phyloP scores from a whole-genome alignment of 2,329 filamentous ascomycete species.

The Fusarium sarcochroum region DNA sequence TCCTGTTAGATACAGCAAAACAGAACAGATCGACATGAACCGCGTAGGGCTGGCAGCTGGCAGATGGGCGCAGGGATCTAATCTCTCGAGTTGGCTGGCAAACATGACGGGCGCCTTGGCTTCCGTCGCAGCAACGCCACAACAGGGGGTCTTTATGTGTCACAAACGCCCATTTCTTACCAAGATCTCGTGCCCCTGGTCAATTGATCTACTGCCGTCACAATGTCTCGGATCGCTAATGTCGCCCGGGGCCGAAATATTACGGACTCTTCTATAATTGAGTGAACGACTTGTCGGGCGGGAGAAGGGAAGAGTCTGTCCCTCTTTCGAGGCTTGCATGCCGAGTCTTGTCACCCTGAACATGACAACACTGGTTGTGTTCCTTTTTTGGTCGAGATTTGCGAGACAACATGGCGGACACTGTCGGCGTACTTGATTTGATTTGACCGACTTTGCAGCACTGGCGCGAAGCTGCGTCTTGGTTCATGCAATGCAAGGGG shows the following conservation, averaged over 20 bases:
- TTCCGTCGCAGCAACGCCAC: slow-evolving; percentile 28
- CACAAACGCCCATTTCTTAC: slow-evolving; percentile 24
- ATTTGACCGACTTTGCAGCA: background rate
- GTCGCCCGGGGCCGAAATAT: slow-evolving; percentile 36
- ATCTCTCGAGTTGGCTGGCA: slow-evolving; percentile 19
- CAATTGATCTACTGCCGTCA: slow-evolving; percentile 30
- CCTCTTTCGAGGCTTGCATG: slow-evolving; percentile 3
- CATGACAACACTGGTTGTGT: background rate
- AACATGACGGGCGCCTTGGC: slow-evolving; percentile 16
- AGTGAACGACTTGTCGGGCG: slow-evolving; percentile 4
- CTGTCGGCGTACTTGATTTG: background rate
- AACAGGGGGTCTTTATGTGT: slow-evolving; percentile 22
- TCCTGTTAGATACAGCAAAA: background rate
- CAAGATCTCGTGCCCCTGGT: slow-evolving; percentile 32
- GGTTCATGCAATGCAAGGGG: slow-evolving; percentile 22
- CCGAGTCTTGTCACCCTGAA: slow-evolving; percentile 11
- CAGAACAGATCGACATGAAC: slow-evolving; percentile 1
- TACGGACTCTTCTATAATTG: slow-evolving; percentile 23
- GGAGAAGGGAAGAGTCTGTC: background rate
- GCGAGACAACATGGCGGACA: slow-evolving; percentile 4
- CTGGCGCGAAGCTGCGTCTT: slow-evolving; percentile 1
- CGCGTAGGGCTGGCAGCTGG: slow-evolving; percentile 33
- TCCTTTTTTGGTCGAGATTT: slow-evolving; percentile 9
- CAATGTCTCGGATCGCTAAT: slow-evolving; percentile 27
- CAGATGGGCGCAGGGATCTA: slow-evolving; percentile 14